Evolutionary conservation across 2,329 filamentous ascomycete genomes (phyloP), one percentile per base, ranked within the genome.

Genomic region (Endoconidiophora laricicola): DNA sequence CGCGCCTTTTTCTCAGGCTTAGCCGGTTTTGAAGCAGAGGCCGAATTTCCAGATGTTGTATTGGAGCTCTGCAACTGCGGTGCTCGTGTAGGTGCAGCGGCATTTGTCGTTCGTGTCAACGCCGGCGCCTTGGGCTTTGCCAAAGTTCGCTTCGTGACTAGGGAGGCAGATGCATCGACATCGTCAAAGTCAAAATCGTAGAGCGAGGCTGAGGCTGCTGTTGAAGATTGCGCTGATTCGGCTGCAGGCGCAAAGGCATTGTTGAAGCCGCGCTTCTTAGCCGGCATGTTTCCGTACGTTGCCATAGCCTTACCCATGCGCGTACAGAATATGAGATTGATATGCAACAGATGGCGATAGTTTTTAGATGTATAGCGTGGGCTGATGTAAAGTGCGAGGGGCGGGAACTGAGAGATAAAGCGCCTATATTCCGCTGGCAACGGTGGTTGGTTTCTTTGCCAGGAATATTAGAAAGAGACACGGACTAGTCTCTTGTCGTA

Each of bases 11-110:
- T 49, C 1, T 29, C 36, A 24, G 52, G 40, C 38, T 49, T 50
- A 14, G 52, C 20, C 3, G 44, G 9, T 48, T 54, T 54, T 40
- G 53, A 40, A 22, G 58, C 54, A 37, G 57, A 53, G n/a, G 58
- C 44, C 37, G 59, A 43, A 33, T 56, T 55, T 16, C 50, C 54
- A 48, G 54, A 54, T 41, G 57, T 56, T 48, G 55, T 47, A 54
- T 58, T 60, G 4, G 24, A 36, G 10, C 45, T 40, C 45, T 38
- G 43, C 10, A 33, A 22, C 22, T 20, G 24, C n/a, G 20, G 20
- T 23, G 48, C 44, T 23, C 24, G 33, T 23, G 48, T 45, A 9
- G 51, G 12, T 14, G 51, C 14, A 23, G 18, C 24, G 20, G 29
- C 18, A 38, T 22, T 29, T 2, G 7, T 2, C 40, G 9, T 14